Conservation (phyloP, 1,284 basidiomycete genomes). For the Cerrena zonata region DNA sequence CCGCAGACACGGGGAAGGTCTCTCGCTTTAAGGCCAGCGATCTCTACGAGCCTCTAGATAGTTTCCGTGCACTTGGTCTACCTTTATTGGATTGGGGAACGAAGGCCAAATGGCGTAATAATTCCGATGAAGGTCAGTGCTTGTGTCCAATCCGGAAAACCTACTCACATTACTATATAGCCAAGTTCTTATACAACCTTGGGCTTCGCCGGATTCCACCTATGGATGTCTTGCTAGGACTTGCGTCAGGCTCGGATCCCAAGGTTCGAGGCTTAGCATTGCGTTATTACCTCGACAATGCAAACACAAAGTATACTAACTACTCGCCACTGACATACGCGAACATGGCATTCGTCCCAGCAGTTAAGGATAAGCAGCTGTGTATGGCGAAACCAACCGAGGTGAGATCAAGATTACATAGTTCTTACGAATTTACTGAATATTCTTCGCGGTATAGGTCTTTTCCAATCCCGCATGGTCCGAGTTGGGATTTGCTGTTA, state of each 20-base stretch:
- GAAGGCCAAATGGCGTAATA: conserved; percentile 68
- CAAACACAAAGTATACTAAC: conserved; percentile 55
- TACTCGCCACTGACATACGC: conserved; percentile 53
- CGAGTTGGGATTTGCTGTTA: conserved; percentile 69
- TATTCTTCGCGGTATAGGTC: conserved; percentile 41
- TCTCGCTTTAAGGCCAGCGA: conserved; percentile 59
- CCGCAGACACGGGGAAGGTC: conserved; percentile 27
- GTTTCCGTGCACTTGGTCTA: conserved; percentile 69
- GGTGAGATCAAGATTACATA: conserved; percentile 34
- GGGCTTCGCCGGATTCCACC: conserved; percentile 76
- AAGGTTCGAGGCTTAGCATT: conserved; percentile 53
- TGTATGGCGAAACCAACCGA: conserved; percentile 65
- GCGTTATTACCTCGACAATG: conserved; percentile 75
- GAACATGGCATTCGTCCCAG: conserved; percentile 76
- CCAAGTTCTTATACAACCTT: conserved; percentile 77
- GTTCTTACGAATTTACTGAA: conserved; percentile 1
- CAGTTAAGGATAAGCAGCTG: conserved; percentile 45
- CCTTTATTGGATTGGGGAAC: conserved; percentile 87
- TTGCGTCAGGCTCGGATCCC: conserved; percentile 56
- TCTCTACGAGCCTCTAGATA: conserved; percentile 80
- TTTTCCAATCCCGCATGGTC: conserved; percentile 71
- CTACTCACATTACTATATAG: conserved; percentile 33
- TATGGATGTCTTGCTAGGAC: conserved; percentile 56
- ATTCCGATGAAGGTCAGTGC: conserved; percentile 76
- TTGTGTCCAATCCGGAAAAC: background rate